phyloP scores from a whole-genome alignment of 1,284 basidiomycete species.

The Bondarzewia mesenterica region DNA sequence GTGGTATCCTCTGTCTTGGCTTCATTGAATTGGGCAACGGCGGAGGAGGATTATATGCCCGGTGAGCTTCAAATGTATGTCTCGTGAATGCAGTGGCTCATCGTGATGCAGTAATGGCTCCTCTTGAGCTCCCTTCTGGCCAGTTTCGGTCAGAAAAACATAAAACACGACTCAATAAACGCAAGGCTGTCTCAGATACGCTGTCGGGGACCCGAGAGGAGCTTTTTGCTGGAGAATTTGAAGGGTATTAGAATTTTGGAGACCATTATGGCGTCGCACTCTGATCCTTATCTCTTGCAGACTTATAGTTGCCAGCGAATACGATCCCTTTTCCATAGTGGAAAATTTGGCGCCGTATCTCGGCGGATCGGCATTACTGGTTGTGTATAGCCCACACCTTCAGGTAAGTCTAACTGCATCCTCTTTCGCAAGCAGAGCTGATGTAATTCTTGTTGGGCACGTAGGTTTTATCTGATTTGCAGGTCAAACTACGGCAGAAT shows the following conservation, averaged over 20 bases:
- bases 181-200: slow-evolving; percentile 53
- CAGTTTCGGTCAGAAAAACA: slow-evolving; percentile 61
- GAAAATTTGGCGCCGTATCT: slow-evolving; percentile 71
- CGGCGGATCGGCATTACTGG: slow-evolving; percentile 79
- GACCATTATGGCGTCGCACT: not conserved
- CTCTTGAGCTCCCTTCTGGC: slow-evolving; percentile 45
- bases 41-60: slow-evolving; percentile 70
- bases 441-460: slow-evolving; percentile 4
- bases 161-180: slow-evolving; percentile 58
- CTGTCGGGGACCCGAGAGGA: slow-evolving; percentile 68
- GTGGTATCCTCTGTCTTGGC: slow-evolving; percentile 48
- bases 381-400: slow-evolving; percentile 78
- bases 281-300: slow-evolving; percentile 32
- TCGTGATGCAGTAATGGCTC: slow-evolving; percentile 39
- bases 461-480: slow-evolving; percentile 68
- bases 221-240: slow-evolving; percentile 82
- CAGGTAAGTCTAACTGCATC: slow-evolving; percentile 39
- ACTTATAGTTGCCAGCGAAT: slow-evolving; percentile 76
- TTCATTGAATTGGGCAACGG: slow-evolving; percentile 89
- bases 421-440: not conserved
- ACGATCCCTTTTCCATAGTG: slow-evolving; percentile 82
- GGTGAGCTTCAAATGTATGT: slow-evolving; percentile 28
- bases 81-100: slow-evolving; percentile 3
- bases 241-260: slow-evolving; percentile 46
- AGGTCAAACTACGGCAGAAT: slow-evolving; percentile 60